Evolutionary conservation across 2,329 filamentous ascomycete species (phyloP).

Genomic region (Colletotrichum orchidophilum): DNA sequence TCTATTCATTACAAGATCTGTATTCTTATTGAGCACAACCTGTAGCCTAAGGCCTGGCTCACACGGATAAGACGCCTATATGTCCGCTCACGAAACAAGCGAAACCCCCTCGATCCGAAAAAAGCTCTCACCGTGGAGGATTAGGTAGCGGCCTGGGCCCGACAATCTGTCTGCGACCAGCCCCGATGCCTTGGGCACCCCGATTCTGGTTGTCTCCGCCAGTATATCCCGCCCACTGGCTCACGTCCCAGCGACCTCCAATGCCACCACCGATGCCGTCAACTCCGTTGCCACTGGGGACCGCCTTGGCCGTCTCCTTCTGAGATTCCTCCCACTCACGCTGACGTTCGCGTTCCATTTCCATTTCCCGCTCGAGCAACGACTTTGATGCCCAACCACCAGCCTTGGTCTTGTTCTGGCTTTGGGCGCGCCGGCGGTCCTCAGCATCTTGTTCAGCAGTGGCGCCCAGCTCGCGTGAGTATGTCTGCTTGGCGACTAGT

Average conservation of each 20-base stretch:
- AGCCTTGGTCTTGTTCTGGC: conserved; percentile 69
- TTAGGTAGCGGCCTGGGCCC: conserved; percentile 74
- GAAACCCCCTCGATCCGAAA: background rate
- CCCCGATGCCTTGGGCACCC: conserved; percentile 72
- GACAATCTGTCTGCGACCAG: conserved; percentile 80
- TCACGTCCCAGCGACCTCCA: conserved; percentile 77
- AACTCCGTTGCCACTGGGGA: conserved; percentile 59
- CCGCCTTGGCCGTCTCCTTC: conserved; percentile 67
- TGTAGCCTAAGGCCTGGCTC: background rate
- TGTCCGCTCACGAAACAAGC: conserved; percentile 1
- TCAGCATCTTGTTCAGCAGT: conserved; percentile 71
- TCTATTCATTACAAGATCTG: background rate
- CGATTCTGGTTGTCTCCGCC: conserved; percentile 80
- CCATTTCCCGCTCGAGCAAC: conserved; percentile 82
- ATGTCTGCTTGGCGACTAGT: conserved; percentile 55
- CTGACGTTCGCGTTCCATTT: conserved; percentile 79
- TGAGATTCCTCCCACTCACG: conserved; percentile 84
- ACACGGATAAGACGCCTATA: background rate
- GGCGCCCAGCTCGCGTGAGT: conserved; percentile 63
- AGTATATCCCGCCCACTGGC: conserved; percentile 78
- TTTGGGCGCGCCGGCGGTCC: conserved; percentile 66
- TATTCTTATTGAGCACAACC: background rate
- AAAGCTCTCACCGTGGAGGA: conserved; percentile 9
- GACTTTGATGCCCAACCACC: conserved; percentile 73
- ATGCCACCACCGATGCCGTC: conserved; percentile 75